phyloP scores from a whole-genome alignment of 129 eudicot species.

The Flaveria linearis region DNA sequence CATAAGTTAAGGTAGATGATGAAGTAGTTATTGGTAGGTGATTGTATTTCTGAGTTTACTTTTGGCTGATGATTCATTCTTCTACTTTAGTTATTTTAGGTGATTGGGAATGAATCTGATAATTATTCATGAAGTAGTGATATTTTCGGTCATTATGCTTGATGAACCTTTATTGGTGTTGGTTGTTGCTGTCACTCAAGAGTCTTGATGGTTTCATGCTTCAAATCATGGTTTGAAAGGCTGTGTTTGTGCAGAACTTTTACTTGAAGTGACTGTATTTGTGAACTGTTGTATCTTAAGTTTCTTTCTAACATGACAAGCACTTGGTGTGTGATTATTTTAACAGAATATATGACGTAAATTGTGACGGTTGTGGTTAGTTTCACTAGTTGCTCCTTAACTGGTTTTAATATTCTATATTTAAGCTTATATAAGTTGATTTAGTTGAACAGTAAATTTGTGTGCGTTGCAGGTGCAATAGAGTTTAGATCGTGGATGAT shows the following conservation, averaged over 20 bases:
- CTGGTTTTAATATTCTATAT: background rate
- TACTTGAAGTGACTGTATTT: background rate
- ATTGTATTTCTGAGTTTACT: background rate
- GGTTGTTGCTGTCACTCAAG: background rate
- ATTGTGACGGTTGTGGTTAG: background rate
- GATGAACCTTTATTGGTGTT: background rate
- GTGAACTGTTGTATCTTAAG: background rate
- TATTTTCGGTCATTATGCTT: background rate
- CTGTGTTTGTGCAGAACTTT: background rate
- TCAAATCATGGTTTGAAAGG: background rate
- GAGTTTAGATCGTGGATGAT: background rate
- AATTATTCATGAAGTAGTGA: background rate
- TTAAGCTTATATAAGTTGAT: slow-evolving; percentile 11
- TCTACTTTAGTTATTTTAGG: background rate
- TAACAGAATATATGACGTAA: background rate
- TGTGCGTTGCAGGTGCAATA: background rate
- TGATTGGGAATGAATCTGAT: background rate
- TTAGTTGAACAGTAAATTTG: background rate
- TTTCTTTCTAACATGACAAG: background rate
- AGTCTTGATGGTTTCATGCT: slow-evolving; percentile 4
- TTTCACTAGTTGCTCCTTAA: background rate
- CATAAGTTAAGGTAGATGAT: background rate
- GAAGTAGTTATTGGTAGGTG: background rate
- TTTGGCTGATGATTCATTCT: background rate
- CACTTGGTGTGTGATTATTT: slow-evolving; percentile 9